A percentile compares a stretch with the other conserved stretches of the same genome.
These are phyloP conservation scores for Yamadazyma insecticola DNA, from an alignment of 805 yeast genomes.

Conservation along the genomic window DNA sequence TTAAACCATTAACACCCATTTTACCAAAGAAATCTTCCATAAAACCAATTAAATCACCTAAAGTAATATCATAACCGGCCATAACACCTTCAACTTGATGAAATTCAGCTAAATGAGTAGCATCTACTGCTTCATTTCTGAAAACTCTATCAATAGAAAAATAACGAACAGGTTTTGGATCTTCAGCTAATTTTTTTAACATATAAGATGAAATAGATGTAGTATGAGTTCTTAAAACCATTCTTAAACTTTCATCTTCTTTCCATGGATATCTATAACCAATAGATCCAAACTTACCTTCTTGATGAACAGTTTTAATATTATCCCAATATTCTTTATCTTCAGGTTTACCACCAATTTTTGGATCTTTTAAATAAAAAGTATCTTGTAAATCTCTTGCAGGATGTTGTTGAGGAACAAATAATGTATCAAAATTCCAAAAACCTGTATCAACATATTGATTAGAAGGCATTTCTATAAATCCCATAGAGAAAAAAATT, in stretches of 20 bases:
- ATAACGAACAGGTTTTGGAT: constrained; percentile 85
- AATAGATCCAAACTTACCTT: constrained; percentile 87
- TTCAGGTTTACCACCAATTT: constrained; percentile 71
- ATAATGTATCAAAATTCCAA: constrained; percentile 98
- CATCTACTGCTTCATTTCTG: constrained; percentile 99
- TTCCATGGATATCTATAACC: constrained; percentile 99
- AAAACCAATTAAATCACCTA: constrained; percentile 96
- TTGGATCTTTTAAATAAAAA: constrained; percentile 93
- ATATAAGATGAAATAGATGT: constrained; percentile 89
- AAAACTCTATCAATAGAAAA: constrained; percentile 97
- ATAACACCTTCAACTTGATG: constrained; percentile 99
- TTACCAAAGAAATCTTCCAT: constrained; percentile 95
- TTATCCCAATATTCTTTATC: constrained; percentile 76
- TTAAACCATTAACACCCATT: constrained; percentile 94
- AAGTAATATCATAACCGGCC: constrained; percentile 91
- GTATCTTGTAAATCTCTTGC: constrained; percentile 99
- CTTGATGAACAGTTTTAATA: constrained; percentile 79
- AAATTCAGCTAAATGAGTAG: constrained; percentile 98
- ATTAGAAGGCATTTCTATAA: constrained; percentile 98
- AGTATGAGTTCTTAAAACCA: constrained; percentile 96
- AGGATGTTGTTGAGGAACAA: constrained; percentile 99
- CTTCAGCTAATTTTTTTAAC: constrained; percentile 80
- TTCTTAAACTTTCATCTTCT: constrained; percentile 80
- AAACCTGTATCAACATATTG: constrained; percentile 97
- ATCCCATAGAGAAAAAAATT: constrained; percentile 96